A percentile compares a stretch with the other conserved stretches of the same genome.
Evolutionary conservation across 2,329 filamentous ascomycete species (phyloP).

Genomic region (Colletotrichum graminicola): DNA sequence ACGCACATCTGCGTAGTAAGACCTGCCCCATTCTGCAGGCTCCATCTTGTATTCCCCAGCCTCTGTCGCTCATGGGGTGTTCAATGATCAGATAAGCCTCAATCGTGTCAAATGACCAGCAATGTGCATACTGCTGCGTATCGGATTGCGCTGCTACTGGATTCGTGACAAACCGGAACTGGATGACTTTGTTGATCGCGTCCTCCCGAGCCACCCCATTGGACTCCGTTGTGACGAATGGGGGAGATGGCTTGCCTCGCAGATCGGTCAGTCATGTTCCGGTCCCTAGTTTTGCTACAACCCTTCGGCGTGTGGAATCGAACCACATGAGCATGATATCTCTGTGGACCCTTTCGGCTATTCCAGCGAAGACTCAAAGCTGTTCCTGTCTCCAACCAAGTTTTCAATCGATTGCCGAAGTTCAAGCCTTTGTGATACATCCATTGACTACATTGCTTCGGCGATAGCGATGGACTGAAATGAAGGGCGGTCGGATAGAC

Average conservation of each 20-base stretch:
- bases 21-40: conserved; percentile 1
- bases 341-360: conserved; percentile 1
- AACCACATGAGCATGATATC: neutral
- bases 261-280: conserved; percentile 6
- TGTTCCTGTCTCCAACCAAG: neutral
- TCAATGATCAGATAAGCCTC: neutral
- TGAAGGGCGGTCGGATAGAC: neutral
- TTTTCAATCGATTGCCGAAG: neutral
- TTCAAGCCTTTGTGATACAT: neutral
- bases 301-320: neutral
- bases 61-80: conserved; percentile 5
- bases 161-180: conserved; percentile 1
- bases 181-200: neutral
- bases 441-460: conserved; percentile 1
- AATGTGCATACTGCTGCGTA: neutral
- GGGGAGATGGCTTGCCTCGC: neutral
- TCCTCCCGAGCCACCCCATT: neutral
- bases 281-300: conserved; percentile 20
- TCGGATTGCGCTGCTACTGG: neutral
- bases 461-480: neutral
- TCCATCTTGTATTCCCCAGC: neutral
- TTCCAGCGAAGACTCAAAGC: conserved; percentile 1
- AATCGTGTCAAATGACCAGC: conserved; percentile 1
- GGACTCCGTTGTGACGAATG: conserved; percentile 17
- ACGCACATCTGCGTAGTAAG: neutral